Conservation (phyloP, 2,329 filamentous ascomycete species). For the Colletotrichum gigasporum region DNA sequence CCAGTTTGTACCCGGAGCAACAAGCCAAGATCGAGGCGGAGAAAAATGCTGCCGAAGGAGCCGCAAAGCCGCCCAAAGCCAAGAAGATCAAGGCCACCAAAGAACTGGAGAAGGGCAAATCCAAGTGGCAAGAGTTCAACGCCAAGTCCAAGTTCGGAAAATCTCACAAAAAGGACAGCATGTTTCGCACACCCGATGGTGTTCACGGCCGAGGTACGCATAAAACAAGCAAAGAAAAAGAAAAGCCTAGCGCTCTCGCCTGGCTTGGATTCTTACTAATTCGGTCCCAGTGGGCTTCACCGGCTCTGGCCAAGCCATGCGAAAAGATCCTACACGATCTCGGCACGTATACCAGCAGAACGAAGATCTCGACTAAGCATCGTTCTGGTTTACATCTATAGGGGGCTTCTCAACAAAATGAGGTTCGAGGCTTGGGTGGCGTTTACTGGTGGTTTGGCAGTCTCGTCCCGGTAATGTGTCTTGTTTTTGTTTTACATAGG, state of each 20-base stretch:
- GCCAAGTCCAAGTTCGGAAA: constrained; percentile 78
- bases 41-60: constrained; percentile 70
- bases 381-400: constrained; percentile 36
- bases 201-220: constrained; percentile 83
- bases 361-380: constrained; percentile 74
- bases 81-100: constrained; percentile 94
- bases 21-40: constrained; percentile 65
- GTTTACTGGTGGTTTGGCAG: constrained; percentile 28
- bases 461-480: constrained; percentile 33
- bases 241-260: constrained; percentile 3
- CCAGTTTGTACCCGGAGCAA: constrained; percentile 65
- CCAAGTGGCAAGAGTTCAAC: constrained; percentile 94
- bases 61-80: constrained; percentile 77
- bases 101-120: constrained; percentile 89
- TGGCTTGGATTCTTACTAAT: constrained; percentile 13
- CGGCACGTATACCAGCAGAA: constrained; percentile 86
- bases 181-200: constrained; percentile 93
- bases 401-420: constrained; percentile 32
- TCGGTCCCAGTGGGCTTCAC: constrained; percentile 83
- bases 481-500: constrained; percentile 28
- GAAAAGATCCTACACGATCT: constrained; percentile 84
- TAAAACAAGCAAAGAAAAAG: too few species aligned
- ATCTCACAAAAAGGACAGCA: constrained; percentile 85
- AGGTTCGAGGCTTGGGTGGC: constrained; percentile 33
- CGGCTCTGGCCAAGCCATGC: constrained; percentile 94